phyloP scores from a whole-genome alignment of 2,329 filamentous ascomycete species.

The Lachnum nothofagi region DNA sequence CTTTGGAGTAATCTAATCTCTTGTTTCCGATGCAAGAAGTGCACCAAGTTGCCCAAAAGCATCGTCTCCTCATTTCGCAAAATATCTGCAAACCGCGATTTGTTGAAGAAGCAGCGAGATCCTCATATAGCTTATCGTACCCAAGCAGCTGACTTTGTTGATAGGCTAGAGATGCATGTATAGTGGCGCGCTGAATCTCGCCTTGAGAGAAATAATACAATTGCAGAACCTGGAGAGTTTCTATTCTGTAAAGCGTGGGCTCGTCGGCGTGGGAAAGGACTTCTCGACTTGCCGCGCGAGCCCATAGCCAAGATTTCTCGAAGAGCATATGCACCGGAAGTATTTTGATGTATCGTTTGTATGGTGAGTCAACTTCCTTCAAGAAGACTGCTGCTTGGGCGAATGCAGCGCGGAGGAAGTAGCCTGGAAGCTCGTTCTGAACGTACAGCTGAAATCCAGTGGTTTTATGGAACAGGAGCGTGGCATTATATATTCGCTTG shows the following conservation, averaged over 20 bases:
- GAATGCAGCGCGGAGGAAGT: not conserved
- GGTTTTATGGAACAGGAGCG: not conserved
- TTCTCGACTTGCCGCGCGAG: not conserved
- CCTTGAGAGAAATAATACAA: not conserved
- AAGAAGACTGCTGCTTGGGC: not conserved
- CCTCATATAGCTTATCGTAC: not conserved
- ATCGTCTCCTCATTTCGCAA: not conserved
- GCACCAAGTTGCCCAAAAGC: not conserved
- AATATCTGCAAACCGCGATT: not conserved
- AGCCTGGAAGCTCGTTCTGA: not conserved
- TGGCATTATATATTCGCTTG: not conserved
- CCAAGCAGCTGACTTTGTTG: not conserved
- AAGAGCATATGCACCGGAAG: not conserved
- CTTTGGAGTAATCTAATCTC: not conserved
- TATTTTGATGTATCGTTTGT: not conserved
- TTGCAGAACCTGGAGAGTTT: not conserved
- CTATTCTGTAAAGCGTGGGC: not conserved
- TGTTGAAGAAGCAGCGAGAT: not conserved
- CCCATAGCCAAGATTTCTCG: not conserved
- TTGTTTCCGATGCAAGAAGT: not conserved
- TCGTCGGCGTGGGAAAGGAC: not conserved
- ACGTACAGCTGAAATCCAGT: not conserved
- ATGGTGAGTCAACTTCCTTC: not conserved
- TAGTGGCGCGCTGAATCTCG: not conserved
- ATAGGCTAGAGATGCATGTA: not conserved